Conservation (phyloP, 441 rosid species). For the Erodium moschatum region DNA sequence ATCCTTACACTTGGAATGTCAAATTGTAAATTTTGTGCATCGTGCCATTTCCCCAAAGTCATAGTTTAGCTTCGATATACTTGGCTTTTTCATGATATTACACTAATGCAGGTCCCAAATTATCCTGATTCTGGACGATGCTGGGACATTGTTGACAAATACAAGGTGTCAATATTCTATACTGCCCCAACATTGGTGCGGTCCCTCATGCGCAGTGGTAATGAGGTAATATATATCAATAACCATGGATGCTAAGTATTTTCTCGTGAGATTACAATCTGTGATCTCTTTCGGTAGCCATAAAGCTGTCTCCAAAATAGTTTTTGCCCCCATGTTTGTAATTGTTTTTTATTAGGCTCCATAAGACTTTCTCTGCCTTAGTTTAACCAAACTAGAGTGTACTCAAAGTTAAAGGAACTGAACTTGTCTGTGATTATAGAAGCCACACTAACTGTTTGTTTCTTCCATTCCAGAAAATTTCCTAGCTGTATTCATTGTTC, state of each 20-base stretch:
- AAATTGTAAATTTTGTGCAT: neutral
- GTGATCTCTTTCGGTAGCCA: neutral
- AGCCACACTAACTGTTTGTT: neutral
- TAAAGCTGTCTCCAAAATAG: neutral
- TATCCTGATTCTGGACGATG: slow-evolving; percentile 92
- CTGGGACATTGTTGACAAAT: slow-evolving; percentile 97
- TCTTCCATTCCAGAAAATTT: neutral
- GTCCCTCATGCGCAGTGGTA: slow-evolving; percentile 90
- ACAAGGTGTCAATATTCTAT: slow-evolving; percentile 81
- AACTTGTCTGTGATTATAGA: neutral
- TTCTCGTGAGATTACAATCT: neutral
- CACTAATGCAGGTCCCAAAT: slow-evolving; percentile 62
- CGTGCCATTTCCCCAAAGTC: neutral
- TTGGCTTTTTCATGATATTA: slow-evolving; percentile 19
- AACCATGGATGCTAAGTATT: too few species aligned
- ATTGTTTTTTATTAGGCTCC: neutral
- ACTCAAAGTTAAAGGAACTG: neutral
- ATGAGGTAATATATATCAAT: slow-evolving; percentile 43
- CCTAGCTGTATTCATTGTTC: neutral
- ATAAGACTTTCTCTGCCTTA: neutral
- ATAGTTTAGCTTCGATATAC: slow-evolving; percentile 5
- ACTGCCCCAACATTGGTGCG: slow-evolving; percentile 98
- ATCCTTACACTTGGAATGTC: neutral
- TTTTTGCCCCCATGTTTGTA: neutral
- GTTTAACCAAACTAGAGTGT: neutral